Evolutionary conservation across 1,284 basidiomycete genomes (phyloP), one percentile per base, ranked within the genome.

Genomic region (Wallemia hederae): DNA sequence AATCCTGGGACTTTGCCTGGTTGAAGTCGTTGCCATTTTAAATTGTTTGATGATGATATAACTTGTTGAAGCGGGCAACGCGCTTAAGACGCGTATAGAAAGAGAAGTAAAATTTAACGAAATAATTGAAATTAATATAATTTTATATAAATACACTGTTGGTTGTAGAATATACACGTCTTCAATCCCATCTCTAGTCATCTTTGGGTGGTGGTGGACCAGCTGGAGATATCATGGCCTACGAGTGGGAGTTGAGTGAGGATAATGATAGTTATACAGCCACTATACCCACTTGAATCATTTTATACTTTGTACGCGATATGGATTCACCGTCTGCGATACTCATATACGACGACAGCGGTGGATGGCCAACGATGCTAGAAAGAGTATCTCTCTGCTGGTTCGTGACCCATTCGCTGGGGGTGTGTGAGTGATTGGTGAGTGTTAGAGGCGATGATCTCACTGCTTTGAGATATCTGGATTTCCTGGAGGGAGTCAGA

Each of bases 151-250:
- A 31, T 31, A 31, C 29, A 31, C 17, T 31, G 29, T 31, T 31
- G 17, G 17, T 31, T 31, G 7, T 7, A 7, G 17, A 17, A 7
- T 31, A 17, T 7, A 31, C 17, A 31, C 17, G 7, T 7, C 17
- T 17, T 31, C 17, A n/a, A 49, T 17, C 11, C 5, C 11, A 49
- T 11, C 11, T 49, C n/a, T 88, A 84, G 62, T 96, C 90, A 64
- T 91, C 86, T 72, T 91, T 92, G 58, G 79, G 78, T 1, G 91
- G 92, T 24, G 92, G 91, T 49, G 88, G 88, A 0, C 91, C 92
- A 67, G 89, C 97, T n/a, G 92, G 92, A 70, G 97, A 91, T 55
- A 98, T 75, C 91, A 97, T 96, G 63, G 83, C 80, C 90, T 96
- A 67, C n/a, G 22, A 28, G 49, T 17, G n/a, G 1, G 27, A 28